Evolutionary conservation across 257 asterid species (phyloP).

Genomic region (Orobanche coerulescens): DNA sequence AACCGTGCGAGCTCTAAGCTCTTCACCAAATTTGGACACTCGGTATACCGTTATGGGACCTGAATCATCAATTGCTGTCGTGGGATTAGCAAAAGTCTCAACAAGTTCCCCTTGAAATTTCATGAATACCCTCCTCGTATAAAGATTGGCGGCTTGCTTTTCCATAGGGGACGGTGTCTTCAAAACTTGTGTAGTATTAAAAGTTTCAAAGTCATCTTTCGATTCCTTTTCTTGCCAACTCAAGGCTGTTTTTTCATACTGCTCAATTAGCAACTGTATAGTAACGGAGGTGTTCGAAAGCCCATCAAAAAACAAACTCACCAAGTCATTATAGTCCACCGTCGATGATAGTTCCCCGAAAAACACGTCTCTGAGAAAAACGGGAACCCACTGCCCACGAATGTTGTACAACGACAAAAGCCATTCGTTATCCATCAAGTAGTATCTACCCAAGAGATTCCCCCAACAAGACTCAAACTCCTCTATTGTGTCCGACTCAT

Average conservation of each 20-base stretch:
- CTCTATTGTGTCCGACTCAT: slow-evolving; percentile 51
- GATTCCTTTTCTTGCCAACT: slow-evolving; percentile 65
- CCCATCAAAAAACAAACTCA: slow-evolving; percentile 46
- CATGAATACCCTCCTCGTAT: slow-evolving; percentile 61
- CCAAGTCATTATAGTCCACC: slow-evolving; percentile 31
- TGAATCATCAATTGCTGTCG: slow-evolving; percentile 50
- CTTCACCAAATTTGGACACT: slow-evolving; percentile 85
- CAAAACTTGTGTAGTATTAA: slow-evolving; percentile 39
- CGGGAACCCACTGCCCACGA: slow-evolving; percentile 77
- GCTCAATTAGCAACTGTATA: slow-evolving; percentile 45
- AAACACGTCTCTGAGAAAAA: slow-evolving; percentile 53
- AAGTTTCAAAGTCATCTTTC: slow-evolving; percentile 65
- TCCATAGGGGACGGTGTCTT: slow-evolving; percentile 93
- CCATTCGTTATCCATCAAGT: slow-evolving; percentile 63
- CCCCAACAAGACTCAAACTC: slow-evolving; percentile 80
- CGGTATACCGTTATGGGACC: slow-evolving; percentile 40
- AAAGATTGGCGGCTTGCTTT: slow-evolving; percentile 78
- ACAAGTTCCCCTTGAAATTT: slow-evolving; percentile 81
- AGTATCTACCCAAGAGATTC: slow-evolving; percentile 36
- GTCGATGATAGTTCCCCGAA: slow-evolving; percentile 58
- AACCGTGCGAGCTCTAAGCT: slow-evolving; percentile 56
- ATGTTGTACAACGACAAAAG: slow-evolving; percentile 53
- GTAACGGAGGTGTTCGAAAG: slow-evolving; percentile 37
- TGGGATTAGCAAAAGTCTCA: slow-evolving; percentile 80
- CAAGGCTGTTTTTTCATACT: slow-evolving; percentile 49